phyloP scores from a whole-genome alignment of 805 yeast species.

The Citeromyces matritensis region DNA sequence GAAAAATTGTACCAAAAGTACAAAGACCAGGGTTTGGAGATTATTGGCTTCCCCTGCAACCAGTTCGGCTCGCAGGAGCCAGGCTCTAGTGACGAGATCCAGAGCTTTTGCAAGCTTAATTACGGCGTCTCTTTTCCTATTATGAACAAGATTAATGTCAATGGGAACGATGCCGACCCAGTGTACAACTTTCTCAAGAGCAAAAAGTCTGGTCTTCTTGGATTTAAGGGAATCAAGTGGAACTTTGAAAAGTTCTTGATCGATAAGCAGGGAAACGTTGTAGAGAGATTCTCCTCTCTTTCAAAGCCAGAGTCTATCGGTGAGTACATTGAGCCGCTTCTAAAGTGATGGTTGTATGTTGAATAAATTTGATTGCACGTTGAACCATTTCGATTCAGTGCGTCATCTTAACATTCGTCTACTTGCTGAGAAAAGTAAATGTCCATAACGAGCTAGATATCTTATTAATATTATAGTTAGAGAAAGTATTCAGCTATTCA shows the following conservation, averaged over 20 bases:
- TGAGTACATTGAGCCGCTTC: conserved; percentile 39
- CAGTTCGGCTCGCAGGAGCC: conserved; percentile 81
- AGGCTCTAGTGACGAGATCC: conserved; percentile 52
- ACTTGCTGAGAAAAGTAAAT: no score
- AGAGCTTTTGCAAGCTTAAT: conserved; percentile 57
- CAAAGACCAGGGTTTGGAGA: conserved; percentile 42
- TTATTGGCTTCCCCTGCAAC: conserved; percentile 84
- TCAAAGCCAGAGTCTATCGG: conserved; percentile 53
- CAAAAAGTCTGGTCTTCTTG: conserved; percentile 39
- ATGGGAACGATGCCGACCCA: conserved; percentile 70
- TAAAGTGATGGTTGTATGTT: conserved; percentile 12
- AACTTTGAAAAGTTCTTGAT: conserved; percentile 47
- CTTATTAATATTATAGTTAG: no score
- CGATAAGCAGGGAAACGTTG: conserved; percentile 38
- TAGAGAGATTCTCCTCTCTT: conserved; percentile 37
- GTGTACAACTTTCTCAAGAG: conserved; percentile 67
- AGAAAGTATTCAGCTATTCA: conserved; percentile 36
- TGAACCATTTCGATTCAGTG: no score
- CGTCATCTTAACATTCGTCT: no score
- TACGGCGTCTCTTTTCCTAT: conserved; percentile 90
- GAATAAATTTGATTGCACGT: neutral
- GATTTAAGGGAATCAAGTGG: conserved; percentile 56
- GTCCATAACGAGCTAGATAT: no score
- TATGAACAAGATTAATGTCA: conserved; percentile 76
- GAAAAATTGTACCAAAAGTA: conserved; percentile 56